Conservation (phyloP, 495 filamentous ascomycete genomes). For the Aspergillus hancockii region DNA sequence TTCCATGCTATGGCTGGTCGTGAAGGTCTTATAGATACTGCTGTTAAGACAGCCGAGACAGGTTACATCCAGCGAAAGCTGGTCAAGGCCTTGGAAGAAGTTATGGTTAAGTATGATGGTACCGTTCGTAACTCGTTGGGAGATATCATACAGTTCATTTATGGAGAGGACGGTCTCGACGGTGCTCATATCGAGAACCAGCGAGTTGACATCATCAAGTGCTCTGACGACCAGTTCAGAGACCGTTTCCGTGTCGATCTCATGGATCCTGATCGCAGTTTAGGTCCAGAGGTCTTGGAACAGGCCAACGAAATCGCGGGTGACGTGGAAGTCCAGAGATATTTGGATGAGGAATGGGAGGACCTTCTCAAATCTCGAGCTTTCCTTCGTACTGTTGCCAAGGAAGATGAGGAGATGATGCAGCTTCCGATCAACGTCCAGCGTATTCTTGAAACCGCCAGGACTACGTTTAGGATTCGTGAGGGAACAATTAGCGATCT, state of each 20-base stretch:
- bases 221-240: constrained; percentile 71
- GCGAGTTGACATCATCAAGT: constrained; percentile 77
- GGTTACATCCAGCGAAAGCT: constrained; percentile 98
- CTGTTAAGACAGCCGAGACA: constrained; percentile 98
- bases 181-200: constrained; percentile 90
- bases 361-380: constrained; percentile 70
- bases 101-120: constrained; percentile 96
- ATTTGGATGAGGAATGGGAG: constrained; percentile 88
- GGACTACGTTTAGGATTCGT: constrained; percentile 86
- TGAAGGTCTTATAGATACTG: constrained; percentile 99
- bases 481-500: constrained; percentile 82
- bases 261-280: constrained; percentile 73
- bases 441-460: constrained; percentile 86
- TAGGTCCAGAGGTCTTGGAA: constrained; percentile 72
- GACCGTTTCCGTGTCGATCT: constrained; percentile 88
- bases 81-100: constrained; percentile 96
- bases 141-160: constrained; percentile 96
- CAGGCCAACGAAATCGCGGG: constrained; percentile 84
- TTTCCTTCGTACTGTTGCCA: constrained; percentile 66
- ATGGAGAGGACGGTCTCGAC: constrained; percentile 96
- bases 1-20: constrained; percentile 99
- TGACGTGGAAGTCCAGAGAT: constrained; percentile 78
- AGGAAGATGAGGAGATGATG: constrained; percentile 76
- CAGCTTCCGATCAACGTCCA: constrained; percentile 90
- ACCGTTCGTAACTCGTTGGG: constrained; percentile 96